A percentile compares a stretch with the other conserved stretches of the same genome.
Evolutionary conservation across 2,329 filamentous ascomycete genomes (phyloP).

Genomic region (Fusarium robinianum): DNA sequence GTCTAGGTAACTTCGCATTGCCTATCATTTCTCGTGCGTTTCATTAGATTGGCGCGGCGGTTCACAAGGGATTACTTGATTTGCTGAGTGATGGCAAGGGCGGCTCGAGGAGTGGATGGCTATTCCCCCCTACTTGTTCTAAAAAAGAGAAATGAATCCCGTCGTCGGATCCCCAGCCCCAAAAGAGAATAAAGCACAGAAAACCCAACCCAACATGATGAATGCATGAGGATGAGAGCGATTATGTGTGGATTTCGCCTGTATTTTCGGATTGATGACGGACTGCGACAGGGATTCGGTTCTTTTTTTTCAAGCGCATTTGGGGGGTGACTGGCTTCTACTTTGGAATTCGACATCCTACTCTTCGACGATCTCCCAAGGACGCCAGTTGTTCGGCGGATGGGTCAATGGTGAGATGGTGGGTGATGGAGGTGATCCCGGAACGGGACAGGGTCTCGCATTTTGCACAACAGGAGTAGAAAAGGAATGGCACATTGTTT

Average conservation of each 20-base stretch:
- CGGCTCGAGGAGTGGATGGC: conserved; percentile 43
- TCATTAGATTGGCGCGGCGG: conserved; percentile 60
- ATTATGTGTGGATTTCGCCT: conserved; percentile 24
- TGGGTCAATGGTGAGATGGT: conserved; percentile 33
- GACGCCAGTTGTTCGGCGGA: conserved; percentile 34
- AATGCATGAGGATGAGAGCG: conserved; percentile 35
- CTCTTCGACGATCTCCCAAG: conserved; percentile 22
- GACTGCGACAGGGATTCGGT: conserved; percentile 8
- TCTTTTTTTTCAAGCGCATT: conserved; percentile 12
- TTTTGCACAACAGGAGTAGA: conserved; percentile 45
- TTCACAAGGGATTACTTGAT: conserved; percentile 55
- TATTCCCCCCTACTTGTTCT: conserved; percentile 41
- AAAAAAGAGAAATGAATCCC: conserved; percentile 43
- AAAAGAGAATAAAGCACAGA: conserved; percentile 43
- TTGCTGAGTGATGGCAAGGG: conserved; percentile 53
- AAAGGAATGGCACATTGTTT: conserved; percentile 44
- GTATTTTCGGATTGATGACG: conserved; percentile 10
- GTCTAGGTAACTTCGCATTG: conserved; percentile 46
- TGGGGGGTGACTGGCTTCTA: not conserved
- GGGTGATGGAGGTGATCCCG: conserved; percentile 35
- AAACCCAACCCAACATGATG: conserved; percentile 37
- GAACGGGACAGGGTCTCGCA: conserved; percentile 41
- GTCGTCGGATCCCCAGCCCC: conserved; percentile 39
- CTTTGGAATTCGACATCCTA: conserved; percentile 9
- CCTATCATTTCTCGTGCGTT: conserved; percentile 55